Evolutionary conservation across 2,329 filamentous ascomycete genomes (phyloP).

Genomic region (Lachnellula cervina): DNA sequence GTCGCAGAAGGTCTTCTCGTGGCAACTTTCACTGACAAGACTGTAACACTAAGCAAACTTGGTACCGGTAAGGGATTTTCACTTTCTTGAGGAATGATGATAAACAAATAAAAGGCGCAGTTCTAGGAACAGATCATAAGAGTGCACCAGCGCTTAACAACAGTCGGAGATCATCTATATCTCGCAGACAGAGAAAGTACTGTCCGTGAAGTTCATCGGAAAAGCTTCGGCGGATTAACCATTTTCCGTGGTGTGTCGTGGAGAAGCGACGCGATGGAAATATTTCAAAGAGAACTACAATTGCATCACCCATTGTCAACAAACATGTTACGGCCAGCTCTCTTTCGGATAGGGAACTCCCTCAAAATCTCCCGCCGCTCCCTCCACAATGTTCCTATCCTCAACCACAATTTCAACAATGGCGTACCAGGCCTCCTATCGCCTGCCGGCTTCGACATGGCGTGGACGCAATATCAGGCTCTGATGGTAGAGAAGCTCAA

Average conservation of each 20-base stretch:
- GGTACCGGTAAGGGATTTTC: slow-evolving; percentile 5
- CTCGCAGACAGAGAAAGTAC: background rate
- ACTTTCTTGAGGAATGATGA: slow-evolving; percentile 15
- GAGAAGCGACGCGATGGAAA: background rate
- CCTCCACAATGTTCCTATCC: slow-evolving; percentile 44
- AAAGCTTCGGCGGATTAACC: background rate
- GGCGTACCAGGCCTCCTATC: slow-evolving; percentile 69
- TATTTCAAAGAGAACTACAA: slow-evolving; percentile 11
- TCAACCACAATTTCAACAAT: slow-evolving; percentile 42
- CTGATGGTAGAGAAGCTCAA: slow-evolving; percentile 74
- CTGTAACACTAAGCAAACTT: slow-evolving; percentile 3
- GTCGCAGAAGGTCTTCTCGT: slow-evolving; percentile 10
- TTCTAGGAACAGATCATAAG: too few species aligned
- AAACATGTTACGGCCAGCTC: slow-evolving; percentile 30
- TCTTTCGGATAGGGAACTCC: slow-evolving; percentile 26
- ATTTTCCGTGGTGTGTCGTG: background rate
- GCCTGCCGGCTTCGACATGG: slow-evolving; percentile 62
- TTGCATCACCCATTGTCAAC: slow-evolving; percentile 6
- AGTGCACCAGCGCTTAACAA: slow-evolving; percentile 3
- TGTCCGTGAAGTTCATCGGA: background rate
- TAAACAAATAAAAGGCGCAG: background rate
- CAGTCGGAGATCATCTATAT: slow-evolving; percentile 8
- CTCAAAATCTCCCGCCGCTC: slow-evolving; percentile 34
- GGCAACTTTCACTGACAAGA: slow-evolving; percentile 14
- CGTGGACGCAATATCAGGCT: slow-evolving; percentile 79